Base-by-base conservation (phyloP, 2,329 filamentous ascomycete genomes). In the Saccharata proteae region DNA sequence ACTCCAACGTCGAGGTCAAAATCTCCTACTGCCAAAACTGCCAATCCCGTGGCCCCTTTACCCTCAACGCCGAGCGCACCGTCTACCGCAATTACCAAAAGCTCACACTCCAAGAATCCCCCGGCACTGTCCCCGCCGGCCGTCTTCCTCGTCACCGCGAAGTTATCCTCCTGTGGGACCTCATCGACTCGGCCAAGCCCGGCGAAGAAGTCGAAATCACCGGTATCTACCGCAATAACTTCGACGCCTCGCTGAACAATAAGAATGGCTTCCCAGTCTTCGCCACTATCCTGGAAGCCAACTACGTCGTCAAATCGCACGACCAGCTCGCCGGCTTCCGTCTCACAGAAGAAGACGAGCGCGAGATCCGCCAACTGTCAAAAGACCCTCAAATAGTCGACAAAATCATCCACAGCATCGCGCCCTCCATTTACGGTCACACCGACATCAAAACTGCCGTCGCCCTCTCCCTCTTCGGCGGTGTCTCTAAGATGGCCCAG, bases 21-120 rank as follows among this genome's bases (percentile, higher is more conserved):
- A 83, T 98, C 45, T 83, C 81, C 1, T 98, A 82, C 64, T 98
- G 90, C 54, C 88, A 94, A 52, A 90, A 82, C 53, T 98, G 90
- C 59, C 88, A 96, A 59, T 92, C 84, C 22, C 77, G 84, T 23
- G 90, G 90, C 0, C 92, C 90, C 0, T 98, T 98, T 51, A 93
- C 79, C 0, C 65, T 98, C 42, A 96, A 96, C 61, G 90, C 85
- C 4, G 90, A 96, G 54, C 92, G 93, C 66, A 98, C 90, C 0
- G 81, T 98, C 11, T 98, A 98, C 61, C 80, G 90, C 40, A 98
- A 98, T 58, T 98, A 94, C 59, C 90, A 98, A 56, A 98, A 94
- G 53, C 67, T 98, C 45, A 98, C 90, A 0, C 70, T 98, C 9
- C 90, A 98, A 51, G 90, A 98, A 56, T 93, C 92, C 0, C 90